Evolutionary conservation across 352 stramenopile species (phyloP).

Genomic region (Globisporangium nunn): DNA sequence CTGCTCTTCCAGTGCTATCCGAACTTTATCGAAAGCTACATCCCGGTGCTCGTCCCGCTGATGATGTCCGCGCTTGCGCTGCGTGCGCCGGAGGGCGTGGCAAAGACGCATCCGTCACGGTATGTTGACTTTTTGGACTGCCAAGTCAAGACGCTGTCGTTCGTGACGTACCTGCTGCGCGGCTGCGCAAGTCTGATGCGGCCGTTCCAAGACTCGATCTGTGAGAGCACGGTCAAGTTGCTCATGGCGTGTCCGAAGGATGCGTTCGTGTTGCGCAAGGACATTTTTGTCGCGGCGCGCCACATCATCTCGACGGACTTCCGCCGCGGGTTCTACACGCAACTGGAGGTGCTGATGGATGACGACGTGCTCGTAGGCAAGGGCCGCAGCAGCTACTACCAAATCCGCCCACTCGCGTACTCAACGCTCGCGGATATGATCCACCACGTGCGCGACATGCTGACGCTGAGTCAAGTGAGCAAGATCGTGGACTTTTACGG

Average conservation of each 20-base stretch:
- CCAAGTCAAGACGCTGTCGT: conserved; percentile 97
- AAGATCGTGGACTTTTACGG: conserved; percentile 93
- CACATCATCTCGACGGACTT: conserved; percentile 98
- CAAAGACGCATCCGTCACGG: conserved; percentile 47
- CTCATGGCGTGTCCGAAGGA: conserved; percentile 93
- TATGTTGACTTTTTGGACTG: conserved; percentile 91
- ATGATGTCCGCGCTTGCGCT: conserved; percentile 95
- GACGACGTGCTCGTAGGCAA: conserved; percentile 92
- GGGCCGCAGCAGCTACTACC: conserved; percentile 73
- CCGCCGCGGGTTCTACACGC: conserved; percentile 92
- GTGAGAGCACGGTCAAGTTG: conserved; percentile 91
- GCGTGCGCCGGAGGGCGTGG: conserved; percentile 51
- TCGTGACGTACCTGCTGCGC: conserved; percentile 95
- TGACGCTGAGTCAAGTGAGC: conserved; percentile 93
- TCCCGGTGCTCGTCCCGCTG: conserved; percentile 92
- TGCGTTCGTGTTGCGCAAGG: conserved; percentile 91
- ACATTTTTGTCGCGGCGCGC: conserved; percentile 94
- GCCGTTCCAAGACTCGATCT: conserved; percentile 92
- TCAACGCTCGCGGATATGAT: conserved; percentile 97
- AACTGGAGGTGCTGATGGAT: conserved; percentile 94
- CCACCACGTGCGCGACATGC: conserved; percentile 92
- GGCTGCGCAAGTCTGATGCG: conserved; percentile 91
- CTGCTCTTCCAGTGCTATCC: conserved; percentile 98
- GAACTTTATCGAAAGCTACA: conserved; percentile 94
- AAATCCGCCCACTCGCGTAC: conserved; percentile 94